Base-by-base conservation (phyloP, 768 basidiomycete species). In the Tubosaeta sp. region DNA sequence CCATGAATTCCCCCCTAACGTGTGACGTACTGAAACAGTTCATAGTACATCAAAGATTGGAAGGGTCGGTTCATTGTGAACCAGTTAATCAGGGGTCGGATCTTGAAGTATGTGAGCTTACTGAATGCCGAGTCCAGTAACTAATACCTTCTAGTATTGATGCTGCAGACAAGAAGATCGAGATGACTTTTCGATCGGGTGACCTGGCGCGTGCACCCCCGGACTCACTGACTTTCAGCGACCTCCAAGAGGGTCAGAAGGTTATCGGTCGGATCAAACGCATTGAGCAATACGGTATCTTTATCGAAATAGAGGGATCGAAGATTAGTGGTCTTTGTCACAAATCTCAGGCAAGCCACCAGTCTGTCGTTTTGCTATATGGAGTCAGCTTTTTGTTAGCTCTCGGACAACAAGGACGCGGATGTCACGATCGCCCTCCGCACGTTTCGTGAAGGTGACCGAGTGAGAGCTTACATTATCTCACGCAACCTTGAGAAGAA, bases 21-120 rank as follows among this genome's bases (percentile, higher is more conserved):
- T 11, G 18, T 13, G 3, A 43, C 25, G 34, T 48, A 14, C 57
- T 67, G 30, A 60, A 54, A 39, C 7, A 34, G 40, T 54, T 19
- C 21, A 36, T 59, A 96, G 91, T 98, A 81, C 69, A 81, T 97
- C 61, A 96, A 97, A 69, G 94, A 97, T 35, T 99, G 95, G 95
- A 87, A 94, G 71, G 73, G 77, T 24, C 80, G 77, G 19, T 97
- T 97, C 68, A 70, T 78, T 54, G 71, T 78, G 35, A 84, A 90
- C 59, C 92, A 97, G 60, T 66, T 97, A 3, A 91, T 96, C 12
- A 87, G 84, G 56, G 95, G 94, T 44, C 82, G 89, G 46, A 81
- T 98, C 61, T 69, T 90, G 34, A 85, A 80, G 89, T 91, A 60
- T n/a, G 71, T 59, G 41, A 35, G 32, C 31, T 36, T 3, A 44